Conservation (phyloP, 192 early-diverging fungal species). For the Backusella tuberculispora region DNA sequence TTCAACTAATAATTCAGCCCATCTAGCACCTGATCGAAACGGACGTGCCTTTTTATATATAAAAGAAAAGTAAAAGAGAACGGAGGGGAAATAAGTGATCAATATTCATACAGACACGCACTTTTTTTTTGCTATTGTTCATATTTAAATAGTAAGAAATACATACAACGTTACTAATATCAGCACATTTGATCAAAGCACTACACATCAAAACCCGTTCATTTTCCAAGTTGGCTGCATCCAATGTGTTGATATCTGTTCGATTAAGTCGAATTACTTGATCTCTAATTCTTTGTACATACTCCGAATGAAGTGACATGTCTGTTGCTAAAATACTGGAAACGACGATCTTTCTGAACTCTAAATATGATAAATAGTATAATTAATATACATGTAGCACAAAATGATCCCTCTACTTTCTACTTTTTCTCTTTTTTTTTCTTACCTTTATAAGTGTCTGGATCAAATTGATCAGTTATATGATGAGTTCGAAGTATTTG, state of each 20-base stretch:
- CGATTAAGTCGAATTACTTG: slow-evolving; percentile 57
- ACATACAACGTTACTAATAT: slow-evolving; percentile 76
- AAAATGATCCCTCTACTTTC: neutral
- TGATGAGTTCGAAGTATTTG: slow-evolving; percentile 62
- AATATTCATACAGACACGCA: too few species aligned
- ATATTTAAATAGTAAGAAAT: neutral
- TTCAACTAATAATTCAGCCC: slow-evolving; percentile 66
- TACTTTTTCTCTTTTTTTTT: neutral
- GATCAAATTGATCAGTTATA: slow-evolving; percentile 48
- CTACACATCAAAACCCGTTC: slow-evolving; percentile 69
- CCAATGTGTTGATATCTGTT: slow-evolving; percentile 36
- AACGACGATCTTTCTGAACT: slow-evolving; percentile 72
- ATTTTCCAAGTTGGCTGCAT: slow-evolving; percentile 48
- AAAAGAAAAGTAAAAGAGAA: neutral
- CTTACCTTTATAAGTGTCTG: slow-evolving; percentile 31
- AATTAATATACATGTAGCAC: neutral
- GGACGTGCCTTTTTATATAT: slow-evolving; percentile 53
- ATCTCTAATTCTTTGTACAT: slow-evolving; percentile 70
- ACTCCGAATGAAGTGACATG: slow-evolving; percentile 81
- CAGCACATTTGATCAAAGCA: slow-evolving; percentile 80
- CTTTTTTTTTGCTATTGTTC: neutral
- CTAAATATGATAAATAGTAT: slow-evolving; percentile 22
- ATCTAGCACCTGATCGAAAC: slow-evolving; percentile 66
- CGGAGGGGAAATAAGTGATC: too few species aligned
- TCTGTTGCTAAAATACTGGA: slow-evolving; percentile 80